Conservation (phyloP, 345 rosid genomes). For the Acer yangbiense region DNA sequence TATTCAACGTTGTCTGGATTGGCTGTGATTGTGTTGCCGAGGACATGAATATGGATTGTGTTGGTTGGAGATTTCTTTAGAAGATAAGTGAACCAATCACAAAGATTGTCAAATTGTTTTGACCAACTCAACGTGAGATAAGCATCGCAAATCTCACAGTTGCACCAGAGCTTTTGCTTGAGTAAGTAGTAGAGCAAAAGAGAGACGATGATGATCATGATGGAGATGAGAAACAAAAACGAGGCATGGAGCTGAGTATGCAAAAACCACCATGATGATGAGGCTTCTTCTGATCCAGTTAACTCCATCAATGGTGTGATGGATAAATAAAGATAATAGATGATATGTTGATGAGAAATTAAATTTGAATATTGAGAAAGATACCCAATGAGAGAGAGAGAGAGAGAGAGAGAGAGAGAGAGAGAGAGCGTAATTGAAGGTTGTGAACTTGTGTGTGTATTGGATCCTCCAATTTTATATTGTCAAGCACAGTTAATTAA, state of each 20-base stretch:
- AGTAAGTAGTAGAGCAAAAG: constrained; percentile 14
- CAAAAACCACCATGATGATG: constrained; percentile 5
- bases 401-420: background rate
- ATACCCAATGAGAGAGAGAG: background rate
- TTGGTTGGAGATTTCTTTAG: constrained; percentile 52
- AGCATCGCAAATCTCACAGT: constrained; percentile 65
- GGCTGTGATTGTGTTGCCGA: constrained; percentile 65
- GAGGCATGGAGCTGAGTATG: constrained; percentile 16
- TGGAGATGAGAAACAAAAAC: constrained; percentile 9
- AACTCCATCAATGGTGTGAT: constrained; percentile 26
- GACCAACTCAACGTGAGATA: constrained; percentile 64
- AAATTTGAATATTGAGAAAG: background rate
- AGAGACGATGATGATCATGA: constrained; percentile 19
- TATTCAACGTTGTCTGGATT: constrained; percentile 69
- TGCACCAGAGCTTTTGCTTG: constrained; percentile 53
- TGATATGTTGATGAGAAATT: background rate
- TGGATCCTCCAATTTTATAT: background rate
- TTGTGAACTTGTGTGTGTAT: too few relatives aligned
- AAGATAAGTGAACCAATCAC: constrained; percentile 81
- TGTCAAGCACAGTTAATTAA: background rate
- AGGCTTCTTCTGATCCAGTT: constrained; percentile 9
- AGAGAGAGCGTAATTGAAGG: constrained; percentile 7
- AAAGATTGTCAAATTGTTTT: constrained; percentile 52
- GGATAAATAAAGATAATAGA: background rate
- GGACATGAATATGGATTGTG: constrained; percentile 73